Evolutionary conservation across 164 flowering plant species (phyloP).

Genomic region (Malania oleifera): DNA sequence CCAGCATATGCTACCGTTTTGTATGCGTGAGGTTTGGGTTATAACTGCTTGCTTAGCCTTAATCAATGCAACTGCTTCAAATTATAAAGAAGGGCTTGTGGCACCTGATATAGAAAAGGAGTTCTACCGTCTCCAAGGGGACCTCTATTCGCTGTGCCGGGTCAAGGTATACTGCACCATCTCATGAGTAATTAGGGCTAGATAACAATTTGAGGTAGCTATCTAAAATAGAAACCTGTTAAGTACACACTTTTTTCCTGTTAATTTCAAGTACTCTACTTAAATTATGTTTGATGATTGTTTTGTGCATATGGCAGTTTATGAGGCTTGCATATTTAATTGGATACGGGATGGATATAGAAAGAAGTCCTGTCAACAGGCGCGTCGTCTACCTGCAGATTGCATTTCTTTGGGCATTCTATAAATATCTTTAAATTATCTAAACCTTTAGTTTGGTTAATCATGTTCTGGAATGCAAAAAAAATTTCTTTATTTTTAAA

Average conservation of each 20-base stretch:
- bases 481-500: background rate
- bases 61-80: slow-evolving; percentile 57
- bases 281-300: background rate
- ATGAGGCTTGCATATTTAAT: slow-evolving; percentile 91
- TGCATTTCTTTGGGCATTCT: background rate
- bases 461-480: no score
- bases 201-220: background rate
- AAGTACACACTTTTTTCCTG: background rate
- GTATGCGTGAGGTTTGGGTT: slow-evolving; percentile 96
- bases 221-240: background rate
- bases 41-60: slow-evolving; percentile 83
- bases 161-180: slow-evolving; percentile 61
- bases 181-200: background rate
- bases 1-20: slow-evolving; percentile 80
- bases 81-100: slow-evolving; percentile 51
- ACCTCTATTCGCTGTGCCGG: slow-evolving; percentile 82
- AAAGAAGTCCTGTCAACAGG: slow-evolving; percentile 96
- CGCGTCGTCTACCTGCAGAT: slow-evolving; percentile 14
- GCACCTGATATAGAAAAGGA: slow-evolving; percentile 84
- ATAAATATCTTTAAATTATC: background rate
- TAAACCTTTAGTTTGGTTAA: background rate
- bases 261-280: slow-evolving; percentile 2
- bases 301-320: slow-evolving; percentile 56
- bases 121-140: slow-evolving; percentile 85
- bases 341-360: slow-evolving; percentile 82